Conservation (phyloP, 352 stramenopile genomes). For the Phytophthora fragariaefolia region DNA sequence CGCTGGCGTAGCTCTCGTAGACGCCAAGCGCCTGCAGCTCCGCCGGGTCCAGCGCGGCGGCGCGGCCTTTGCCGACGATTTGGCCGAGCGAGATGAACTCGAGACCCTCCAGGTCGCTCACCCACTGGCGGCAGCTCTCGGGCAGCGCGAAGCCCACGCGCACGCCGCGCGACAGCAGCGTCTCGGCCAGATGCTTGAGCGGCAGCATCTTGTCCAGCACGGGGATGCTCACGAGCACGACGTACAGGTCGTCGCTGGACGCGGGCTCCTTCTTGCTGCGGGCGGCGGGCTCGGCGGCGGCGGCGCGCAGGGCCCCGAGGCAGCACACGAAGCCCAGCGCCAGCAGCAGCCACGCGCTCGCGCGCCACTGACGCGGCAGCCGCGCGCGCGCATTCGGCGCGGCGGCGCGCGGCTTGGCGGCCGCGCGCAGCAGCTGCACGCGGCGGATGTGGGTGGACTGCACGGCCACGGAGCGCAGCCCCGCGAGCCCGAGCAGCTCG, state of each 20-base stretch:
- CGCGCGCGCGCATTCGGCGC: constrained; percentile 16
- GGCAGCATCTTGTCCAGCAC: constrained; percentile 84
- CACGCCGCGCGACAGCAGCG: constrained; percentile 74
- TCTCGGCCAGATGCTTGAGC: constrained; percentile 79
- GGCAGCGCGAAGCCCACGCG: constrained; percentile 82
- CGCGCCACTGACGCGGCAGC: constrained; percentile 39
- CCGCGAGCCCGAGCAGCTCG: constrained; percentile 26
- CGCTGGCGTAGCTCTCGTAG: constrained; percentile 72
- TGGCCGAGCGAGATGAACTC: constrained; percentile 84
- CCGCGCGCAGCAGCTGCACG: constrained; percentile 33
- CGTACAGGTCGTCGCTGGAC: constrained; percentile 55
- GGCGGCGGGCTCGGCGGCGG: constrained; percentile 7
- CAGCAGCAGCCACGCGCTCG: constrained; percentile 46
- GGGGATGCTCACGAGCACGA: constrained; percentile 87
- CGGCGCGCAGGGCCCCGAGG: constrained; percentile 13
- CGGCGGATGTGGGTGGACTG: constrained; percentile 58
- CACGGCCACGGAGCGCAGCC: constrained; percentile 59
- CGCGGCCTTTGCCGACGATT: constrained; percentile 53
- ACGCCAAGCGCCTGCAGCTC: constrained; percentile 50
- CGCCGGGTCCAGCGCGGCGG: constrained; percentile 31
- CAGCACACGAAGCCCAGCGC: constrained; percentile 35
- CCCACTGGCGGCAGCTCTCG: constrained; percentile 82
- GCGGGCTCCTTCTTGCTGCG: constrained; percentile 9
- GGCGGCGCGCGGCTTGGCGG: constrained; percentile 3
- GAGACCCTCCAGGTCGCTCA: constrained; percentile 72